phyloP scores from a whole-genome alignment of 306 rosid genomes.

The Vicia sativa region DNA sequence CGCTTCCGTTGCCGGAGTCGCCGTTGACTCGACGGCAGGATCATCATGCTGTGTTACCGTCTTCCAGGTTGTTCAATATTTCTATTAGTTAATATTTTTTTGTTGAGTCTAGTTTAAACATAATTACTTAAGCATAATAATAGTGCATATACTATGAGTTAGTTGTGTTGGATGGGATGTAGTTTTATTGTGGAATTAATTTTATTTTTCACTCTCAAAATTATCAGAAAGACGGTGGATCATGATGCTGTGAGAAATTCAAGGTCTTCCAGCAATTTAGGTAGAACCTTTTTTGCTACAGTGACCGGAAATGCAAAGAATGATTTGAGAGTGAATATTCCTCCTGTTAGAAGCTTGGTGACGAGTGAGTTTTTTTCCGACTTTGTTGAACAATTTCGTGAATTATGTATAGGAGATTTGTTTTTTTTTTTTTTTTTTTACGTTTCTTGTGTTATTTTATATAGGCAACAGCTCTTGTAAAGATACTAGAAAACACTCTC shows the following conservation, averaged over 20 bases:
- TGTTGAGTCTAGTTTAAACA: no score
- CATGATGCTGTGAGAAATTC: slow-evolving; percentile 32
- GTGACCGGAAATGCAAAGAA: slow-evolving; percentile 15
- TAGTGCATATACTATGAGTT: background rate
- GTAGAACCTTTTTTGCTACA: slow-evolving; percentile 41
- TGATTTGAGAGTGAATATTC: slow-evolving; percentile 46
- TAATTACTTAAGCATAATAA: background rate
- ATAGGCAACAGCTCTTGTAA: slow-evolving; percentile 47
- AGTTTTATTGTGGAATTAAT: background rate
- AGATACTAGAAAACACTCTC: slow-evolving; percentile 41
- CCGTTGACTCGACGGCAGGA: slow-evolving; percentile 45
- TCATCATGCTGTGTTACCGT: slow-evolving; percentile 25
- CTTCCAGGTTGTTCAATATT: slow-evolving; percentile 50
- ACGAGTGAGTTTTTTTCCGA: slow-evolving; percentile 39
- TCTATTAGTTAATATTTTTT: no score
- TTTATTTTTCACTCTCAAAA: slow-evolving; percentile 8
- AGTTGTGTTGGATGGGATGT: background rate
- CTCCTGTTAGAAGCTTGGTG: slow-evolving; percentile 22
- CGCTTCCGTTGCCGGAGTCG: slow-evolving; percentile 71
- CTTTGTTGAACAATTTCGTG: slow-evolving; percentile 12
- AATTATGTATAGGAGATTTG: slow-evolving; percentile 34
- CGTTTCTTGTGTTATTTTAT: slow-evolving; percentile 24
- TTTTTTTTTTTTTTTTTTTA: slow-evolving; percentile 6
- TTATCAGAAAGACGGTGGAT: slow-evolving; percentile 53
- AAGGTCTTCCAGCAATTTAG: slow-evolving; percentile 43